Percentiles rank a stretch among this genome's conserved stretches.
phyloP scores from a whole-genome alignment of 129 eudicot species.

The Saussurea involucrata region DNA sequence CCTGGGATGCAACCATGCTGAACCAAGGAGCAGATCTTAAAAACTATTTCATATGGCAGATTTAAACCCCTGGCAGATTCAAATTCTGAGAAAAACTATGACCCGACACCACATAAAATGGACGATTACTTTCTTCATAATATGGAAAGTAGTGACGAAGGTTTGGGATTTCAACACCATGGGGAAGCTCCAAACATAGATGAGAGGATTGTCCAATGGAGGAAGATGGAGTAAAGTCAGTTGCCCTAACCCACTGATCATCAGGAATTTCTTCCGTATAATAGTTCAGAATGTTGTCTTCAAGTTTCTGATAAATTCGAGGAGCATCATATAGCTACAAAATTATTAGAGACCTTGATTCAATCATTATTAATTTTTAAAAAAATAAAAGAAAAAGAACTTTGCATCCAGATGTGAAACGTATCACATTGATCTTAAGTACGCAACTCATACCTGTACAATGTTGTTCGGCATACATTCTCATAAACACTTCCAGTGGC shows the following conservation, averaged over 20 bases:
- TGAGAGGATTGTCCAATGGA: conserved; percentile 81
- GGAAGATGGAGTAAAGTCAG: conserved; percentile 59
- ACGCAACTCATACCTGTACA: neutral
- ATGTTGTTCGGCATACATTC: neutral
- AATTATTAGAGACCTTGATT: neutral
- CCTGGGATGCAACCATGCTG: conserved; percentile 88
- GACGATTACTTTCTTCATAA: conserved; percentile 41
- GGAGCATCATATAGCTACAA: conserved; percentile 69
- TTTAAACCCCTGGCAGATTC: conserved; percentile 27
- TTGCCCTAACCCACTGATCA: conserved; percentile 78
- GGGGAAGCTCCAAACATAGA: conserved; percentile 67
- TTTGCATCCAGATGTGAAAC: too few relatives aligned
- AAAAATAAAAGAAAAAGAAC: neutral
- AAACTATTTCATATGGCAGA: conserved; percentile 56
- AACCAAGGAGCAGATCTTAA: conserved; percentile 63
- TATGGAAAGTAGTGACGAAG: conserved; percentile 47
- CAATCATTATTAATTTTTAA: neutral
- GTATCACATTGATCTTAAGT: too few relatives aligned
- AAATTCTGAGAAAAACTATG: conserved; percentile 39
- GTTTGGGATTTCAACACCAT: conserved; percentile 40
- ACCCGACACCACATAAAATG: conserved; percentile 39
- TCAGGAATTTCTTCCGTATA: conserved; percentile 48
- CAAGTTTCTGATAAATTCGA: conserved; percentile 52
- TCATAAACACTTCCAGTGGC: neutral
- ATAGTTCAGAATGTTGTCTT: conserved; percentile 25